Evolutionary conservation across 129 eudicot genomes (phyloP).

Genomic region (Arctium lappa): DNA sequence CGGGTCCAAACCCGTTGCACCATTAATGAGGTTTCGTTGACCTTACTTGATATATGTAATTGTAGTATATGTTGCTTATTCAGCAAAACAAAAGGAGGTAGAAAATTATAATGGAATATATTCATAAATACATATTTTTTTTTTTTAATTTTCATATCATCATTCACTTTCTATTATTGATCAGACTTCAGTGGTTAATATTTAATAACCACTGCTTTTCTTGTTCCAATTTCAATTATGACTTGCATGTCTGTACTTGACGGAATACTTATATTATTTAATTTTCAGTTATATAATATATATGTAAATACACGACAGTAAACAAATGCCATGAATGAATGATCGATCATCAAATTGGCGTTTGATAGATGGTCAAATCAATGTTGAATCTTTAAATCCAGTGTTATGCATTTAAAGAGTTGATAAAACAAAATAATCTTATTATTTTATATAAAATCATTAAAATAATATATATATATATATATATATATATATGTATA

Average conservation of each 20-base stretch:
- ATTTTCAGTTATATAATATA: background rate
- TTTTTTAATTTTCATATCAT: background rate
- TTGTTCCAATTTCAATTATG: background rate
- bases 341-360: background rate
- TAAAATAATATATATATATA: background rate
- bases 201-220: constrained; percentile 3
- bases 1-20: constrained; percentile 74
- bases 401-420: background rate
- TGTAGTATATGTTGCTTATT: constrained; percentile 28
- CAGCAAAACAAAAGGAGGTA: constrained; percentile 20
- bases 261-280: background rate
- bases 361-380: background rate
- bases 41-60: constrained; percentile 18
- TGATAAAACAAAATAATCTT: background rate
- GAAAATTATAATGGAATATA: constrained; percentile 26
- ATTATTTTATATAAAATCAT: background rate
- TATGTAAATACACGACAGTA: background rate
- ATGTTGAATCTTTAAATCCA: background rate
- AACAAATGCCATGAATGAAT: background rate
- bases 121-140: constrained; percentile 23
- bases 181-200: constrained; percentile 17
- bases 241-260: constrained; percentile 8
- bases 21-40: constrained; percentile 41
- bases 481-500: background rate
- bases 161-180: constrained; percentile 8